Evolutionary conservation across 176 grass and related monocot genomes (phyloP).

Genomic region (Triticum dicoccoides): DNA sequence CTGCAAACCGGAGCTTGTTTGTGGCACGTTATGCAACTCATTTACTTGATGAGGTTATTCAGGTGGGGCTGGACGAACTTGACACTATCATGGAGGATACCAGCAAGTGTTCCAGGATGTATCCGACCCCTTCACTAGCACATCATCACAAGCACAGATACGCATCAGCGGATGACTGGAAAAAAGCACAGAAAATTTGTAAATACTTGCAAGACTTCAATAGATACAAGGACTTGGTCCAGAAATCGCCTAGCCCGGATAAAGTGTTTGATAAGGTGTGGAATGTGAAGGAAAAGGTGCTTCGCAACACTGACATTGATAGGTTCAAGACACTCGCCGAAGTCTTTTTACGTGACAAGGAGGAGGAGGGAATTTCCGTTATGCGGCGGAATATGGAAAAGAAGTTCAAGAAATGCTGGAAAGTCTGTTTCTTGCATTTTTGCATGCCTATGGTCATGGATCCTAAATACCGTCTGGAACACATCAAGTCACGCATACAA

Average conservation of each 20-base stretch:
- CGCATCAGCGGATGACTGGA: conserved; percentile 4
- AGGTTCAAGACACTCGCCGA: neutral
- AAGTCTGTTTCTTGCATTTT: conserved; percentile 24
- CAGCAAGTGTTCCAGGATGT: neutral
- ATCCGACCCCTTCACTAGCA: conserved; percentile 5
- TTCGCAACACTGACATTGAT: neutral
- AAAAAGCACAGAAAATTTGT: neutral
- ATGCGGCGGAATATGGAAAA: conserved; percentile 9
- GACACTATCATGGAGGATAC: conserved; percentile 24
- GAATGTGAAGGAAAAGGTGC: neutral
- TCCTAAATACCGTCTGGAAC: conserved; percentile 16
- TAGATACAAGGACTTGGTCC: neutral
- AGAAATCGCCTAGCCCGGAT: neutral
- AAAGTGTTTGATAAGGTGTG: conserved; percentile 9
- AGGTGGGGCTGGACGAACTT: conserved; percentile 32
- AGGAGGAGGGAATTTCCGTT: neutral
- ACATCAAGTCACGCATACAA: neutral
- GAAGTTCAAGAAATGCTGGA: conserved; percentile 25
- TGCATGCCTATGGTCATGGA: conserved; percentile 23
- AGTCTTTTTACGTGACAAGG: neutral
- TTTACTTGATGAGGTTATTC: conserved; percentile 40
- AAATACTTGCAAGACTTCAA: neutral
- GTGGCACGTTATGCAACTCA: conserved; percentile 25
- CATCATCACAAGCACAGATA: conserved; percentile 23
- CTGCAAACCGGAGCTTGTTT: conserved; percentile 32